phyloP scores from a whole-genome alignment of 768 basidiomycete species.

The Holtermannia corniformis region DNA sequence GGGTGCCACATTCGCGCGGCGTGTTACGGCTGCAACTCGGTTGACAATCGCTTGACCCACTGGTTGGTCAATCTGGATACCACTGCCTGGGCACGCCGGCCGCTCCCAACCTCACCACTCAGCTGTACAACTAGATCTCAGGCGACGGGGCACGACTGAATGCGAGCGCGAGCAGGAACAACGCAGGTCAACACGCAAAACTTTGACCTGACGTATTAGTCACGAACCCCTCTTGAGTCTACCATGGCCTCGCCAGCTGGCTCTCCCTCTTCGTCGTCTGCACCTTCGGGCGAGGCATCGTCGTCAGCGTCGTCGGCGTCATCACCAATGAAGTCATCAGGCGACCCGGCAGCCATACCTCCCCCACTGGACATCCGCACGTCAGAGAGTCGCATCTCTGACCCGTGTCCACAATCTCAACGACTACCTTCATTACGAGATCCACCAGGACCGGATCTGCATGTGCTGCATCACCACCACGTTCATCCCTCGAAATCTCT shows the following conservation, averaged over 20 bases:
- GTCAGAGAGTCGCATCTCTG: background rate
- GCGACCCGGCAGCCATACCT: background rate
- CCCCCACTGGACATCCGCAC: background rate
- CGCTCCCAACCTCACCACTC: too few species aligned
- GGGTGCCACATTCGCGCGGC: too few species aligned
- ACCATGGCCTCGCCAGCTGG: too few species aligned
- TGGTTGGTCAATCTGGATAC: too few species aligned
- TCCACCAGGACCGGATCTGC: constrained; percentile 26
- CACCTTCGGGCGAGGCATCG: background rate
- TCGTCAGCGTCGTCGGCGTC: background rate
- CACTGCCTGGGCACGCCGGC: too few species aligned
- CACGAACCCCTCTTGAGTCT: too few species aligned
- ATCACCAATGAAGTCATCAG: background rate
- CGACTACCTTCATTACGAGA: constrained; percentile 22
- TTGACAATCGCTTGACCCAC: too few species aligned
- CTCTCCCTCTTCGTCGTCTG: background rate
- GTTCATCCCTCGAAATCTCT: constrained; percentile 21
- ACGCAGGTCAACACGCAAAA: background rate
- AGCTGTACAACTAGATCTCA: too few species aligned
- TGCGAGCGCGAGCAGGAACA: background rate
- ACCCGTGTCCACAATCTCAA: background rate
- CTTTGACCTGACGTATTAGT: too few species aligned
- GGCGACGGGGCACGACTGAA: too few species aligned
- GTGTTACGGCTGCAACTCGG: too few species aligned
- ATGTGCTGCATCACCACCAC: constrained; percentile 13